Evolutionary conservation across 2,329 filamentous ascomycete genomes (phyloP), one percentile per base, ranked within the genome.

Genomic region (Arthrocladium fulminans): DNA sequence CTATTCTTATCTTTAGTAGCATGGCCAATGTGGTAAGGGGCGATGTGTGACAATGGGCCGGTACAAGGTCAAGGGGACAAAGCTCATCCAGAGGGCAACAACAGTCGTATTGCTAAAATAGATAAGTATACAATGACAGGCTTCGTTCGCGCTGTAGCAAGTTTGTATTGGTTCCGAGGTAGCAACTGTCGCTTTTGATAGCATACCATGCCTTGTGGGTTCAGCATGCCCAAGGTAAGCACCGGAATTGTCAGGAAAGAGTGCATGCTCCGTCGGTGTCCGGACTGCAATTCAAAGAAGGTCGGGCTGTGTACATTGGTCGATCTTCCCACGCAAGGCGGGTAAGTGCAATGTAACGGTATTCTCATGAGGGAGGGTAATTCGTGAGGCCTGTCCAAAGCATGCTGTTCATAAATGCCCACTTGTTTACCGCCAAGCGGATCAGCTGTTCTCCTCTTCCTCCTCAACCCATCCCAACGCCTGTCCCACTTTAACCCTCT

Each of bases 401-500:
- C 17, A 8, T 35, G 13, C 27, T 35, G n/a, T 35, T 35, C 17
- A 35, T 35, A 35, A 9, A 35, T 35, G 13, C 6, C 32, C 13
- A 15, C n/a, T 15, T 6, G 6, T n/a, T n/a, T 6, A n/a, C 5
- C 10, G 6, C 5, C 17, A 15, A 15, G 32, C 32, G 13, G 13
- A 6, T 35, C 6, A 35, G n/a, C 5, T 5, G 32, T 22, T 19
- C n/a, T 42, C 39, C 15, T 55, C 49, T 2, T 51, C 53, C 45
- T 80, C 77, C 27, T 80, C 73, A 9, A 95, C 83, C 61, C 76
- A 81, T 1, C 90, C 92, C 51, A 98, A 65, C 6, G 84, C 81
- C 70, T 98, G 77, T 2, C 92, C 92, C 70, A 97, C 84, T 71
- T 88, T 88, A 52, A 98, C 80, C 59, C 75, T 85, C 71, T 90